Percentiles rank a stretch among this genome's conserved stretches.
Conservation (phyloP, 2,329 filamentous ascomycete species). For the Clarireedia paspali region DNA sequence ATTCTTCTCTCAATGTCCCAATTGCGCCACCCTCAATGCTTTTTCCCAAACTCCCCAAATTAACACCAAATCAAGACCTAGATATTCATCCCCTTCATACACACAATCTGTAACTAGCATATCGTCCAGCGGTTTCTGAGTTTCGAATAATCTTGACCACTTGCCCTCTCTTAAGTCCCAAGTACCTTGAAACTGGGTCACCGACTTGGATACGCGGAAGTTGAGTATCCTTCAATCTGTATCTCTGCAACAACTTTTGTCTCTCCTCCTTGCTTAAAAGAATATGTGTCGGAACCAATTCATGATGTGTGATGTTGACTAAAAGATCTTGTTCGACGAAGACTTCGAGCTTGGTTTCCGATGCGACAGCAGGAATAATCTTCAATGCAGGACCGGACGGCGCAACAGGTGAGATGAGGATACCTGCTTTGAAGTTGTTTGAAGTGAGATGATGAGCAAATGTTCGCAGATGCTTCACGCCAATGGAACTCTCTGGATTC, state of each 20-base stretch:
- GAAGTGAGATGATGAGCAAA: slow-evolving; percentile 78
- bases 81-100: slow-evolving; percentile 36
- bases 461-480: slow-evolving; percentile 83
- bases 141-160: slow-evolving; percentile 98
- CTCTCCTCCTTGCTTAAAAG: slow-evolving; percentile 89
- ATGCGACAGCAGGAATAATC: slow-evolving; percentile 69
- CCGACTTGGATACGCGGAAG: slow-evolving; percentile 84
- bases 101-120: slow-evolving; percentile 82
- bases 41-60: slow-evolving; percentile 16
- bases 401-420: slow-evolving; percentile 77
- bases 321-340: slow-evolving; percentile 94
- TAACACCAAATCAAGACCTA: slow-evolving; percentile 11
- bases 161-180: slow-evolving; percentile 83
- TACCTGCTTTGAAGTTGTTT: slow-evolving; percentile 79
- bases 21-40: slow-evolving; percentile 8
- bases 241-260: slow-evolving; percentile 73
- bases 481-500: slow-evolving; percentile 61
- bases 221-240: slow-evolving; percentile 95
- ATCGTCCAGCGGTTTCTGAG: slow-evolving; percentile 90
- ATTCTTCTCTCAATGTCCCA: not conserved
- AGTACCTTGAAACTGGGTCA: slow-evolving; percentile 87
- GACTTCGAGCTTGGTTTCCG: slow-evolving; percentile 77
- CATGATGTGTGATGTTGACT: slow-evolving; percentile 97
- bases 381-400: slow-evolving; percentile 85
- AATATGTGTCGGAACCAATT: slow-evolving; percentile 90